phyloP scores from a whole-genome alignment of 116 monocot species.

The Iris pallida region DNA sequence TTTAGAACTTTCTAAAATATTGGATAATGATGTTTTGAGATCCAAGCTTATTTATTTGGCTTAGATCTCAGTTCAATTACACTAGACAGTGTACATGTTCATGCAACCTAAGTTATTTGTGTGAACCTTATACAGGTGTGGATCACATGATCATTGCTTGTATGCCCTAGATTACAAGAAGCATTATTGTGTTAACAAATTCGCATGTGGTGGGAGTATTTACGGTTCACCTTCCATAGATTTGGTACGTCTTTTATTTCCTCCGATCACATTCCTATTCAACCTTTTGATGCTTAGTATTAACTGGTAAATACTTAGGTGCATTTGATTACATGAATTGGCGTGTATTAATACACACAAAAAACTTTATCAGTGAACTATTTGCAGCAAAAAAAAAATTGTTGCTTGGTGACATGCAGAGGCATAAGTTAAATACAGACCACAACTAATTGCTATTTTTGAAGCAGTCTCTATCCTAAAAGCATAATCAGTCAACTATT shows the following conservation, averaged over 20 bases:
- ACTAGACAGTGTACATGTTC: too few relatives aligned
- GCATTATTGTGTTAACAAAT: constrained; percentile 46
- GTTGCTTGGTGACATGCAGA: too few relatives aligned
- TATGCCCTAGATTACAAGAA: constrained; percentile 75
- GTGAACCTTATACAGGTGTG: constrained; percentile 62
- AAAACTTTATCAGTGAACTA: too few relatives aligned
- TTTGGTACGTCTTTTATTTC: constrained; percentile 27
- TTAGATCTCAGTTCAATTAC: too few relatives aligned
- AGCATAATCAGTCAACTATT: too few relatives aligned
- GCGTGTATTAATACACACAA: background rate
- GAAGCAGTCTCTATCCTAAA: too few relatives aligned
- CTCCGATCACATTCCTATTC: background rate
- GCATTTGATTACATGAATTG: background rate
- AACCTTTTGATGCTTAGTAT: background rate
- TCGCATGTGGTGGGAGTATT: constrained; percentile 79
- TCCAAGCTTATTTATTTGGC: too few relatives aligned
- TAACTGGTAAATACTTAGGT: background rate
- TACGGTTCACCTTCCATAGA: constrained; percentile 90
- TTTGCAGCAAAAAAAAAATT: too few relatives aligned
- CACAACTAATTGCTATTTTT: too few relatives aligned
- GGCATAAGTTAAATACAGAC: too few relatives aligned
- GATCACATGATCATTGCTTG: constrained; percentile 74
- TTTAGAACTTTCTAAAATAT: too few relatives aligned
- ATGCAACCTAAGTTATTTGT: background rate
- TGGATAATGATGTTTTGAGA: too few relatives aligned